Percentiles rank a stretch among this genome's conserved stretches.
phyloP scores from a whole-genome alignment of 768 basidiomycete genomes.

The Tricholoma flavovirens region DNA sequence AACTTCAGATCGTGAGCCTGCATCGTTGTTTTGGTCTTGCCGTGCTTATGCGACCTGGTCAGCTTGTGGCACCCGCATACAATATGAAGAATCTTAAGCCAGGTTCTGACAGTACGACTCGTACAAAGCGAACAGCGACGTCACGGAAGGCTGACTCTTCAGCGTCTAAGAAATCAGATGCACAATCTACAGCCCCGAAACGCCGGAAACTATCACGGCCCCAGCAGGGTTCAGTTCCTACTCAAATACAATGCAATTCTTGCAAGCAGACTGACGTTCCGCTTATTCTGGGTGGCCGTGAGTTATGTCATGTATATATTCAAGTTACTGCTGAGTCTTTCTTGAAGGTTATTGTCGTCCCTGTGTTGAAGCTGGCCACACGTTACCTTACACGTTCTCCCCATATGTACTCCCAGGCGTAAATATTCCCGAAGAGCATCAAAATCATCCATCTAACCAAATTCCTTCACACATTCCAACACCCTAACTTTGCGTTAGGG shows the following conservation, averaged over 20 bases:
- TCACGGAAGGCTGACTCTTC: slow-evolving; percentile 21
- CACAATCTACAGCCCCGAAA: slow-evolving; percentile 27
- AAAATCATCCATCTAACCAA: background rate
- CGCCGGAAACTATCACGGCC: slow-evolving; percentile 33
- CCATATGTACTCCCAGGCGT: slow-evolving; percentile 3
- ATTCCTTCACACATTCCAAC: background rate
- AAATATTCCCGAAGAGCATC: background rate
- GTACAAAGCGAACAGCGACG: slow-evolving; percentile 23
- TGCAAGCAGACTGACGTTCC: slow-evolving; percentile 70
- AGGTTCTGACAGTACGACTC: slow-evolving; percentile 25
- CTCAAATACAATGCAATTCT: slow-evolving; percentile 43
- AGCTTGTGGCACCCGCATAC: slow-evolving; percentile 45
- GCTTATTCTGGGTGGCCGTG: slow-evolving; percentile 70
- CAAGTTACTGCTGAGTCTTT: background rate
- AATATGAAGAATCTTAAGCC: slow-evolving; percentile 57
- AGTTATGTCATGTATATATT: slow-evolving; percentile 23
- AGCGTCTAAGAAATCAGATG: slow-evolving; percentile 9
- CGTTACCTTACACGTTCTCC: slow-evolving; percentile 8
- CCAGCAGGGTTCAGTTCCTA: slow-evolving; percentile 19
- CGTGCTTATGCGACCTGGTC: background rate
- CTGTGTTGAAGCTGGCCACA: slow-evolving; percentile 52
- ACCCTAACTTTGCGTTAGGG: background rate
- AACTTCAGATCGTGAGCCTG: slow-evolving; percentile 51
- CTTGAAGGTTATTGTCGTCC: slow-evolving; percentile 59
- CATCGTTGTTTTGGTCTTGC: background rate